A percentile compares a stretch with the other conserved stretches of the same genome.
phyloP scores from a whole-genome alignment of 2,329 filamentous ascomycete genomes.

The Calycina herbarum region DNA sequence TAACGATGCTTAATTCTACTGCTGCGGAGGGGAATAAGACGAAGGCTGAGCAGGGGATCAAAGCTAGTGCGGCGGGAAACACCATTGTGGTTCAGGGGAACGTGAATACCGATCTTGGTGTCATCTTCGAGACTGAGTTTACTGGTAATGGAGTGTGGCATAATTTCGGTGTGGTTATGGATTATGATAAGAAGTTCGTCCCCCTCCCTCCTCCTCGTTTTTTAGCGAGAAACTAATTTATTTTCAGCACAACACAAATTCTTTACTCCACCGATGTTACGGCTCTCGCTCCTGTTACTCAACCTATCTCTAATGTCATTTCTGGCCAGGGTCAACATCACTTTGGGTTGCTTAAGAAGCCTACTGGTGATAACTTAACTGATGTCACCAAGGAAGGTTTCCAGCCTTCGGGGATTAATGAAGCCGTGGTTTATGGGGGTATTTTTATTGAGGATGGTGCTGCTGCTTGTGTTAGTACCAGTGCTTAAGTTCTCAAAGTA shows the following conservation, averaged over 20 bases:
- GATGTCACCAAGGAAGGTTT: slow-evolving; percentile 50
- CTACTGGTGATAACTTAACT: slow-evolving; percentile 42
- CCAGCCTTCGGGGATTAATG: slow-evolving; percentile 50
- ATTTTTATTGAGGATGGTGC: slow-evolving; percentile 54
- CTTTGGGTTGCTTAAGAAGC: slow-evolving; percentile 63
- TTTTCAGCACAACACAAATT: slow-evolving; percentile 53
- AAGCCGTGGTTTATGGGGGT: slow-evolving; percentile 53
- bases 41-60: slow-evolving; percentile 10
- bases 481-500: background rate
- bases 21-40: background rate
- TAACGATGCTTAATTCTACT: background rate
- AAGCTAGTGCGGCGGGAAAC: slow-evolving; percentile 41
- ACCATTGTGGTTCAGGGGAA: slow-evolving; percentile 49
- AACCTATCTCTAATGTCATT: slow-evolving; percentile 50
- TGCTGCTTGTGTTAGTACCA: slow-evolving; percentile 39
- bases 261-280: slow-evolving; percentile 54
- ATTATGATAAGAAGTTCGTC: slow-evolving; percentile 56
- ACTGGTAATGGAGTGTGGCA: slow-evolving; percentile 51
- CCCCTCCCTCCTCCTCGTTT: background rate
- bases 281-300: slow-evolving; percentile 49
- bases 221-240: background rate
- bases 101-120: slow-evolving; percentile 46
- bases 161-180: slow-evolving; percentile 60
- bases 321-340: slow-evolving; percentile 61
- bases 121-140: slow-evolving; percentile 54